Evolutionary conservation across 2,329 filamentous ascomycete species (phyloP).

Genomic region (Ascochyta lentis): DNA sequence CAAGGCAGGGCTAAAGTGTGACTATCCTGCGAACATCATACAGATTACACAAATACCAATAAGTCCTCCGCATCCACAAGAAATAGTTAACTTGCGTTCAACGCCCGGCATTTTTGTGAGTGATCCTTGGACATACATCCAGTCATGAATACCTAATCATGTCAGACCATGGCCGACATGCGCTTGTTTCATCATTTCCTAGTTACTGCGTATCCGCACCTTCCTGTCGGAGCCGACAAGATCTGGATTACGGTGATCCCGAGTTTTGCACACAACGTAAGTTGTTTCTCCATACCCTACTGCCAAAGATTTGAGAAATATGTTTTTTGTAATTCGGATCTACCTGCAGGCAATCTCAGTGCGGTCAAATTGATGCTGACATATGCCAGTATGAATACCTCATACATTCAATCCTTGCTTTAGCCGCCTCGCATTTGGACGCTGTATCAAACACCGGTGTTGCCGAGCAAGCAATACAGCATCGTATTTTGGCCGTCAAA

Average conservation of each 20-base stretch:
- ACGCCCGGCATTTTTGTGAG: slow-evolving; percentile 45
- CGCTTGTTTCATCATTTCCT: slow-evolving; percentile 73
- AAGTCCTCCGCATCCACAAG: slow-evolving; percentile 33
- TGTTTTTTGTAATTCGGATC: neutral
- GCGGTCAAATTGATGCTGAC: slow-evolving; percentile 14
- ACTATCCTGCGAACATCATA: slow-evolving; percentile 61
- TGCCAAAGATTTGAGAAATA: neutral
- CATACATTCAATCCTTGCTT: slow-evolving; percentile 73
- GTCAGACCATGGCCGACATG: slow-evolving; percentile 63
- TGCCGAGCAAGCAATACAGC: slow-evolving; percentile 64
- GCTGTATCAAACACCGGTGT: slow-evolving; percentile 58
- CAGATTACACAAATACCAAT: slow-evolving; percentile 34
- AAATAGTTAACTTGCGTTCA: slow-evolving; percentile 38
- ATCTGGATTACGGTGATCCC: slow-evolving; percentile 73
- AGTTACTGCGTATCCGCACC: slow-evolving; percentile 66
- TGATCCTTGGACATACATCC: slow-evolving; percentile 14
- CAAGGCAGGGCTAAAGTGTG: slow-evolving; percentile 68
- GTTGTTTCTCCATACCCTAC: slow-evolving; percentile 24
- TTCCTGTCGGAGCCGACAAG: slow-evolving; percentile 69
- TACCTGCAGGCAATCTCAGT: neutral
- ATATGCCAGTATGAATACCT: slow-evolving; percentile 65
- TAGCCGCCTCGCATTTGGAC: slow-evolving; percentile 71
- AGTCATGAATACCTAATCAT: slow-evolving; percentile 20
- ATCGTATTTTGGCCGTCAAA: slow-evolving; percentile 70
- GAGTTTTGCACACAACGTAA: slow-evolving; percentile 69